phyloP scores from a whole-genome alignment of 2,329 filamentous ascomycete species.

The Cladosporium oxysporum region DNA sequence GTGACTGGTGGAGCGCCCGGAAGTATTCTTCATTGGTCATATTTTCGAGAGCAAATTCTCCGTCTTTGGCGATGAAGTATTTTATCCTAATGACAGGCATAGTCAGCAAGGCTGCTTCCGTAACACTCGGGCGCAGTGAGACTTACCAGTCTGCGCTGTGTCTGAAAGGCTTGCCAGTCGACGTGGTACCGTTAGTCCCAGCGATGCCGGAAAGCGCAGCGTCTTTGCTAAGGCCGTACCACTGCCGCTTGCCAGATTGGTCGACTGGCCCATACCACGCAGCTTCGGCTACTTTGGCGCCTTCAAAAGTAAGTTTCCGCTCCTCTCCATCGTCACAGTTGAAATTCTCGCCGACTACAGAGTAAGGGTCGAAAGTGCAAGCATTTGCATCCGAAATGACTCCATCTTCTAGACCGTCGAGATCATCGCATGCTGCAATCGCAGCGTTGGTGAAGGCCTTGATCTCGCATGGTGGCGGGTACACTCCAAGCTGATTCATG shows the following conservation, averaged over 20 bases:
- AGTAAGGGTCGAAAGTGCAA: conserved; percentile 37
- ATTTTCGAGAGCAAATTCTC: conserved; percentile 34
- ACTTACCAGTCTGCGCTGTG: conserved; percentile 36
- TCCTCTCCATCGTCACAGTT: conserved; percentile 28
- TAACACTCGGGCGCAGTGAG: not conserved
- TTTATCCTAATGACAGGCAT: conserved; percentile 26
- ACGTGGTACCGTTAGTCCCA: not conserved
- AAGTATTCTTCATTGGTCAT: conserved; percentile 36
- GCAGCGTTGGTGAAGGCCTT: conserved; percentile 39
- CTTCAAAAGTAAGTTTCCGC: conserved; percentile 32
- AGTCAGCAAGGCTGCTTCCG: not conserved
- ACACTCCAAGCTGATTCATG: conserved; percentile 34
- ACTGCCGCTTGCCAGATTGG: conserved; percentile 30
- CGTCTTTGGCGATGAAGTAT: conserved; percentile 38
- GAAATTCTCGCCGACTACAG: conserved; percentile 33
- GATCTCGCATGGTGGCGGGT: conserved; percentile 39
- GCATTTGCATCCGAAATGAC: conserved; percentile 33
- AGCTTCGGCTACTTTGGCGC: conserved; percentile 35
- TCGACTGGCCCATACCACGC: conserved; percentile 37
- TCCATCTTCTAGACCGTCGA: conserved; percentile 42
- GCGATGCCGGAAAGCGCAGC: conserved; percentile 26
- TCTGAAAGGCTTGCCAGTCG: conserved; percentile 29
- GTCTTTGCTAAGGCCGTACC: conserved; percentile 34
- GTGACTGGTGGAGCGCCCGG: conserved; percentile 25
- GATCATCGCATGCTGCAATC: conserved; percentile 39